A percentile compares a stretch with the other conserved stretches of the same genome.
Conservation (phyloP, 2,329 filamentous ascomycete genomes). For the Fusarium gaditjirri region DNA sequence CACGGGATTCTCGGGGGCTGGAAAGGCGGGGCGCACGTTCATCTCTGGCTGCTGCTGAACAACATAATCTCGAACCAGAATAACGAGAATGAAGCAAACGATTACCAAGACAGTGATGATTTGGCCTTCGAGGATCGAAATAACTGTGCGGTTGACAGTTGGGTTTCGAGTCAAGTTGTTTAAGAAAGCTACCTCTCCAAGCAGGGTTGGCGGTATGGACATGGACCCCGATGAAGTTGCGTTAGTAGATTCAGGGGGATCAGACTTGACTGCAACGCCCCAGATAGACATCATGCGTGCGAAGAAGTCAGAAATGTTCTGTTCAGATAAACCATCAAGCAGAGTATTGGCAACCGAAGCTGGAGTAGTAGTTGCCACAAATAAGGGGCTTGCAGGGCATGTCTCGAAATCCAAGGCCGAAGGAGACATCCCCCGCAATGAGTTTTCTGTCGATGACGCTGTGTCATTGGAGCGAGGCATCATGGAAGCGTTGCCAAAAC, state of each 20-base stretch:
- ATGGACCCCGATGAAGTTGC: slow-evolving; percentile 20
- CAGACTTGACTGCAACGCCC: slow-evolving; percentile 41
- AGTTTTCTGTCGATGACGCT: slow-evolving; percentile 5
- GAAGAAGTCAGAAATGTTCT: slow-evolving; percentile 49
- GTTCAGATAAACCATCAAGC: slow-evolving; percentile 44
- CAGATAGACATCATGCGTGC: slow-evolving; percentile 46
- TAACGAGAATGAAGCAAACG: slow-evolving; percentile 94
- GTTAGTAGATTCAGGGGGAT: slow-evolving; percentile 28
- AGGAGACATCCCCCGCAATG: slow-evolving; percentile 46
- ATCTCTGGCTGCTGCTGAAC: slow-evolving; percentile 96
- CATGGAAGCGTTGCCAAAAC: slow-evolving; percentile 55
- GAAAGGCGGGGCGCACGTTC: slow-evolving; percentile 78
- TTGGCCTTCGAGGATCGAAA: slow-evolving; percentile 90
- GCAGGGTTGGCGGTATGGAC: slow-evolving; percentile 49
- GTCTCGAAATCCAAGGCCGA: slow-evolving; percentile 44
- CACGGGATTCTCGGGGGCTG: slow-evolving; percentile 53
- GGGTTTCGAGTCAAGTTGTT: slow-evolving; percentile 74
- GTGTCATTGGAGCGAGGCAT: slow-evolving; percentile 43
- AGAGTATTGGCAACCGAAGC: slow-evolving; percentile 46
- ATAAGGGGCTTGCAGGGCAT: slow-evolving; percentile 51
- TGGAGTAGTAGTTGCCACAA: slow-evolving; percentile 48
- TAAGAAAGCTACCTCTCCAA: slow-evolving; percentile 68
- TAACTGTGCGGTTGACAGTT: slow-evolving; percentile 78
- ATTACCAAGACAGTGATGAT: slow-evolving; percentile 93
- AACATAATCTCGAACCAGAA: slow-evolving; percentile 96